These are phyloP conservation scores for Cercophora samala DNA, from an alignment of 495 filamentous ascomycete species.

Conservation along the genomic window DNA sequence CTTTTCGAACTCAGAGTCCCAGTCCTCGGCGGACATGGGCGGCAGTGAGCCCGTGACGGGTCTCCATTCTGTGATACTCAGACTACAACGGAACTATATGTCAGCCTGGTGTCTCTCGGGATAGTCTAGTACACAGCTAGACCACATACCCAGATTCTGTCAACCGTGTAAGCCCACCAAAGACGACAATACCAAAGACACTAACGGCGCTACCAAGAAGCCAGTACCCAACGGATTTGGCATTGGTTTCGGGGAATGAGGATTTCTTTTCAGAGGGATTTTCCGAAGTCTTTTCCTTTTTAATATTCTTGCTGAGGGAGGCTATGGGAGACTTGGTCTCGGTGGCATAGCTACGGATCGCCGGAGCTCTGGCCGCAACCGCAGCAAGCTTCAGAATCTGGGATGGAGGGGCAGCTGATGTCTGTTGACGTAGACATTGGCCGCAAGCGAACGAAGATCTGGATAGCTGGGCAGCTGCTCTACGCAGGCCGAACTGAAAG, in stretches of 20 bases:
- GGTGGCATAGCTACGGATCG: slow-evolving; percentile 25
- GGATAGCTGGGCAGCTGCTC: slow-evolving; percentile 52
- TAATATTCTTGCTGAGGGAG: slow-evolving; percentile 15
- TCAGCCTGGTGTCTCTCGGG: neutral
- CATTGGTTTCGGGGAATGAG: slow-evolving; percentile 68
- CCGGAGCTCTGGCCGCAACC: slow-evolving; percentile 14
- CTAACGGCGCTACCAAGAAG: slow-evolving; percentile 83
- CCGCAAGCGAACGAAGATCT: slow-evolving; percentile 59
- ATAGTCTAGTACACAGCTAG: neutral
- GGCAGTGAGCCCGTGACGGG: slow-evolving; percentile 93
- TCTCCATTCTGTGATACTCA: slow-evolving; percentile 99
- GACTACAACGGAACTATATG: slow-evolving; percentile 46
- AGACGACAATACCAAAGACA: slow-evolving; percentile 95
- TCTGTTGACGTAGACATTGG: slow-evolving; percentile 54
- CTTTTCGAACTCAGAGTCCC: slow-evolving; percentile 88
- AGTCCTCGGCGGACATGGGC: slow-evolving; percentile 69
- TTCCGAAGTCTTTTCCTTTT: neutral
- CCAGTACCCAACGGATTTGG: slow-evolving; percentile 83
- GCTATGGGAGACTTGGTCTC: slow-evolving; percentile 17
- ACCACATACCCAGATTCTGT: slow-evolving; percentile 86
- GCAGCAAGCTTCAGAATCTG: slow-evolving; percentile 25
- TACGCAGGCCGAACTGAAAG: slow-evolving; percentile 49
- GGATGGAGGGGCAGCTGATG: slow-evolving; percentile 27
- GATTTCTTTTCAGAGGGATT: slow-evolving; percentile 18
- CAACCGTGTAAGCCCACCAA: slow-evolving; percentile 86